phyloP scores from a whole-genome alignment of 345 rosid species.

The Pistacia vera region DNA sequence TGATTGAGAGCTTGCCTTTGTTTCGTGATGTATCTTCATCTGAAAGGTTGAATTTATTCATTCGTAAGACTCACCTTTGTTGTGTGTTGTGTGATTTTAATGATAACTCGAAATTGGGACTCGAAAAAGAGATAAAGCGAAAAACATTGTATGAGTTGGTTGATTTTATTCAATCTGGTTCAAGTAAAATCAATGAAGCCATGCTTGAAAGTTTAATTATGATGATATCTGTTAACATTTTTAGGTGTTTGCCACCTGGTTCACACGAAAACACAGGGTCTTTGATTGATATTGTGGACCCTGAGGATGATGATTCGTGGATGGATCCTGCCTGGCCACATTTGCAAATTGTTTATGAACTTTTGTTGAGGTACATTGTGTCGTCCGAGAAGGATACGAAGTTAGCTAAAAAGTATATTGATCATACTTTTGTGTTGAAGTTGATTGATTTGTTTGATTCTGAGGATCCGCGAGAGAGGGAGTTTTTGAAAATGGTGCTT shows the following conservation, averaged over 20 bases:
- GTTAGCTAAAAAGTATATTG: constrained; percentile 50
- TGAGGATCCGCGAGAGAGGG: constrained; percentile 71
- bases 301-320: constrained; percentile 50
- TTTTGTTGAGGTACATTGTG: constrained; percentile 41
- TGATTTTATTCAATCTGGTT: constrained; percentile 55
- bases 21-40: constrained; percentile 48
- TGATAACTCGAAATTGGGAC: constrained; percentile 26
- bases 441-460: constrained; percentile 58
- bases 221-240: constrained; percentile 51
- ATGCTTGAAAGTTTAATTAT: constrained; percentile 53
- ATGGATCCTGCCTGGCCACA: constrained; percentile 56
- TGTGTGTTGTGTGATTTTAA: constrained; percentile 49
- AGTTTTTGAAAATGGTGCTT: constrained; percentile 60
- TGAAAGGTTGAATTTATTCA: constrained; percentile 43
- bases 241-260: constrained; percentile 56
- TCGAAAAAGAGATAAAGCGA: constrained; percentile 58
- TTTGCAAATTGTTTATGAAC: constrained; percentile 48
- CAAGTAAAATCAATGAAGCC: constrained; percentile 43
- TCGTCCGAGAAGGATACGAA: constrained; percentile 44
- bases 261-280: constrained; percentile 49
- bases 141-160: constrained; percentile 54
- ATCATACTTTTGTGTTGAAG: constrained; percentile 52
- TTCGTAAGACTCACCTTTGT: constrained; percentile 52
- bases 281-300: constrained; percentile 32
- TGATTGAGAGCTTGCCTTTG: constrained; percentile 35